These are phyloP conservation scores for Colletotrichum graminicola DNA, from an alignment of 2,329 filamentous ascomycete genomes.

Conservation along the genomic window DNA sequence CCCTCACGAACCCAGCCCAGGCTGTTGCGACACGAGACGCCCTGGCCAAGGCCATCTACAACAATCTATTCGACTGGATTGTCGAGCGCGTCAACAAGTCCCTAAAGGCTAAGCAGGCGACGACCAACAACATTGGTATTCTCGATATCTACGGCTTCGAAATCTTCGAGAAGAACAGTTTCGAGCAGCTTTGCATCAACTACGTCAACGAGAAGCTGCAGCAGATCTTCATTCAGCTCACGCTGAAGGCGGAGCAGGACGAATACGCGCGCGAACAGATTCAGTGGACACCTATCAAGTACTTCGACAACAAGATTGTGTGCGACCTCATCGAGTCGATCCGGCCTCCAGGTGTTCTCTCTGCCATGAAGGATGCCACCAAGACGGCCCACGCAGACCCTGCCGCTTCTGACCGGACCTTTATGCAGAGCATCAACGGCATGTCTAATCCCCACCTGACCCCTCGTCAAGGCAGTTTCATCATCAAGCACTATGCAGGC, in stretches of 20 bases:
- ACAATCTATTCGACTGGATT: constrained; percentile 99
- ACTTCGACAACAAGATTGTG: constrained; percentile 99
- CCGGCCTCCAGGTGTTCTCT: constrained; percentile 91
- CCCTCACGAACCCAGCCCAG: constrained; percentile 88
- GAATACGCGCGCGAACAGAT: constrained; percentile 97
- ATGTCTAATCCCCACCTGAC: constrained; percentile 93
- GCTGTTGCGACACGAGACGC: constrained; percentile 90
- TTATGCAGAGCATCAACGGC: constrained; percentile 92
- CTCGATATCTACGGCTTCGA: constrained; percentile 99
- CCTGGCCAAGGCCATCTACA: constrained; percentile 94
- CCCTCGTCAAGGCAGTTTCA: constrained; percentile 93
- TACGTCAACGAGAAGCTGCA: constrained; percentile 99
- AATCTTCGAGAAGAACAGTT: constrained; percentile 99
- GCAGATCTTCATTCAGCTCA: constrained; percentile 99
- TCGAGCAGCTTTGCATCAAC: constrained; percentile 99
- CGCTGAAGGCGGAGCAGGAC: constrained; percentile 95
- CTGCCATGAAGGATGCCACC: constrained; percentile 95
- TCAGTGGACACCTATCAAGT: constrained; percentile 98
- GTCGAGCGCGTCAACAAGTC: constrained; percentile 92
- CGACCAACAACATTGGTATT: constrained; percentile 91
- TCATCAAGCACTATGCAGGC: constrained; percentile 98
- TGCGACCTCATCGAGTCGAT: constrained; percentile 96
- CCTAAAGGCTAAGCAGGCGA: constrained; percentile 79
- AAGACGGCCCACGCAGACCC: constrained; percentile 98
- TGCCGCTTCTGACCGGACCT: constrained; percentile 92